phyloP scores from a whole-genome alignment of 495 filamentous ascomycete genomes.

The Penicillium diatomitis region DNA sequence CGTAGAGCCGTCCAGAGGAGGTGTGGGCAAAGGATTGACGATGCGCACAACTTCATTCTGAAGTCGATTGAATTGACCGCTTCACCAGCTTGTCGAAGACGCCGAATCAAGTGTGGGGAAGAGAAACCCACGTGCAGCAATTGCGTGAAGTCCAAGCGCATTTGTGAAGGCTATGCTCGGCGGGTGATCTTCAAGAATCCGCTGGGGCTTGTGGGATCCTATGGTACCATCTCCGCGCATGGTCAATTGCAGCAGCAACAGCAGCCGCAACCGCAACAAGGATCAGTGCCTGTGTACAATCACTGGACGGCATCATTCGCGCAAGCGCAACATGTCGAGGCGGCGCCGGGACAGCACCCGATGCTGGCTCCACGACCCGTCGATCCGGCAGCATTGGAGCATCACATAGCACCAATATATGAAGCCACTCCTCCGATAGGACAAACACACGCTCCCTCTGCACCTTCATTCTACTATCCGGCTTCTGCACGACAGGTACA shows the following conservation, averaged over 20 bases:
- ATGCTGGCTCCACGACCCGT: conserved; percentile 27
- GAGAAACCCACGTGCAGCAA: conserved; percentile 85
- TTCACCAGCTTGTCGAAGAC: conserved; percentile 71
- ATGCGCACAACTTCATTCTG: neutral
- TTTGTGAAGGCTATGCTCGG: conserved; percentile 92
- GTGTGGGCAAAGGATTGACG: conserved; percentile 4
- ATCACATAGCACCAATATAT: conserved; percentile 3
- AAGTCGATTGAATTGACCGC: too few relatives aligned
- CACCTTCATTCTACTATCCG: conserved; percentile 15
- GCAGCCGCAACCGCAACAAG: too few relatives aligned
- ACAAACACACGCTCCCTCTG: neutral
- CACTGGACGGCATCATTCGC: conserved; percentile 6
- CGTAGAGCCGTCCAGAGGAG: conserved; percentile 21
- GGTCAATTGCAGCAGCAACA: conserved; percentile 14
- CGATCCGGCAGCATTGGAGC: conserved; percentile 6
- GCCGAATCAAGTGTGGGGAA: conserved; percentile 96
- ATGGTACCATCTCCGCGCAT: conserved; percentile 17
- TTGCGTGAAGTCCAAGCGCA: conserved; percentile 88
- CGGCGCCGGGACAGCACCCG: conserved; percentile 25
- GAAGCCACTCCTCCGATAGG: neutral
- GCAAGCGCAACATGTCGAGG: conserved; percentile 14
- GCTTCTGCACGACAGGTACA: conserved; percentile 5
- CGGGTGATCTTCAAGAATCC: conserved; percentile 89
- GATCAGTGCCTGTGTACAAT: conserved; percentile 8
- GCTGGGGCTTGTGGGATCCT: conserved; percentile 47